These are phyloP conservation scores for Boeremia exigua DNA, from an alignment of 2,329 filamentous ascomycete species.

Conservation along the genomic window DNA sequence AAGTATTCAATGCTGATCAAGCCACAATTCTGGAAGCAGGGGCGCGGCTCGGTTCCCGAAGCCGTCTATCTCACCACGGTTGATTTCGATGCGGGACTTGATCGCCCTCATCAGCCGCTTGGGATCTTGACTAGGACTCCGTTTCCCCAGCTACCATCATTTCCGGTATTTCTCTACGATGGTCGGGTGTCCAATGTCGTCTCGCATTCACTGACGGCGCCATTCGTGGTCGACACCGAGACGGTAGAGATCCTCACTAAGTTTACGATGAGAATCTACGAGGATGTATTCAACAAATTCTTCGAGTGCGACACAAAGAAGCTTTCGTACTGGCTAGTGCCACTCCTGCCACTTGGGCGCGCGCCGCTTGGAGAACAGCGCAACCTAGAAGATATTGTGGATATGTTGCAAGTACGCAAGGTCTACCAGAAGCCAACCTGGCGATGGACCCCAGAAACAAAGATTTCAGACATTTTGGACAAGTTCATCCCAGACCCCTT, in stretches of 20 bases:
- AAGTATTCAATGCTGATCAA: constrained; percentile 81
- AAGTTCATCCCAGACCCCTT: constrained; percentile 63
- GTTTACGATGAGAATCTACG: constrained; percentile 79
- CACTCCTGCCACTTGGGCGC: constrained; percentile 48
- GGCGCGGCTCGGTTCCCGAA: constrained; percentile 54
- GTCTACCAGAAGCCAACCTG: constrained; percentile 50
- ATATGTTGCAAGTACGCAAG: constrained; percentile 65
- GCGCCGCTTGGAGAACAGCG: background rate
- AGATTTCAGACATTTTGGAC: constrained; percentile 51
- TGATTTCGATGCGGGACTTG: constrained; percentile 65
- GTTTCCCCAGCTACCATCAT: constrained; percentile 69
- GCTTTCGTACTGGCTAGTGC: constrained; percentile 85
- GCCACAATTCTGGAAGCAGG: constrained; percentile 72
- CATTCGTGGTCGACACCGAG: constrained; percentile 54
- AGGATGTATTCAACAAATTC: constrained; percentile 87
- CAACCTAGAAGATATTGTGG: constrained; percentile 53
- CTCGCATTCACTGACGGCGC: constrained; percentile 53
- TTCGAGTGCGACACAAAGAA: constrained; percentile 69
- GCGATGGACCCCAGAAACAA: constrained; percentile 53
- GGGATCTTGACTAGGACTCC: constrained; percentile 71
- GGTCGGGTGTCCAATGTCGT: constrained; percentile 65
- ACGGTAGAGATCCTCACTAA: constrained; percentile 64
- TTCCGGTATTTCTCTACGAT: constrained; percentile 75
- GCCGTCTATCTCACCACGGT: constrained; percentile 69
- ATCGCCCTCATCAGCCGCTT: constrained; percentile 67